A percentile compares a stretch with the other conserved stretches of the same genome.
These are phyloP conservation scores for Amanita molliuscula DNA, from an alignment of 768 basidiomycete genomes.

Conservation along the genomic window DNA sequence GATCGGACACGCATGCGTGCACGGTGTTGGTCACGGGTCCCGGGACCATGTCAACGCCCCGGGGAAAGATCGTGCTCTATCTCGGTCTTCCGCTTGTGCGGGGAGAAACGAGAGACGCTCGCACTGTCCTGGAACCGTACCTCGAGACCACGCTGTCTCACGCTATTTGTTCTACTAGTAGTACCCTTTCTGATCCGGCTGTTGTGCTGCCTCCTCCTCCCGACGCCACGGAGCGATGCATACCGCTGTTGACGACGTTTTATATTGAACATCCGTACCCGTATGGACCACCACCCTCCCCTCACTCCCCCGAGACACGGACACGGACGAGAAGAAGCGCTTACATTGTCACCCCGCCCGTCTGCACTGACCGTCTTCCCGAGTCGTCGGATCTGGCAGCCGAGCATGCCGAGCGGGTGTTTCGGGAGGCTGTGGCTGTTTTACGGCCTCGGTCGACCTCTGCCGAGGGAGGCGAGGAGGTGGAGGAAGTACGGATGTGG, in stretches of 20 bases:
- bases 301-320: constrained; percentile 9
- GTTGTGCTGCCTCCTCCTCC: not conserved
- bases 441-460: not conserved
- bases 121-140: constrained; percentile 45
- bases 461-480: not conserved
- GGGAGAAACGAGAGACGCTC: constrained; percentile 17
- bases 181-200: too few species aligned
- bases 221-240: constrained; percentile 12
- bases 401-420: constrained; percentile 43
- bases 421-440: constrained; percentile 31
- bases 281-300: too few species aligned
- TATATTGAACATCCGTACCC: constrained; percentile 34
- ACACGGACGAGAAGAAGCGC: not conserved
- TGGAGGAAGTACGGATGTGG: not conserved
- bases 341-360: constrained; percentile 15
- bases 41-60: constrained; percentile 64
- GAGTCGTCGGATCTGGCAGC: constrained; percentile 50
- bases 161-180: not conserved
- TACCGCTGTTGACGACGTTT: constrained; percentile 42
- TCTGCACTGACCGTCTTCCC: constrained; percentile 26
- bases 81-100: constrained; percentile 38
- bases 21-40: constrained; percentile 63
- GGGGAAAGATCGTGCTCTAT: constrained; percentile 63
- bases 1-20: constrained; percentile 37
- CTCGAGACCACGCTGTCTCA: constrained; percentile 35